phyloP scores from a whole-genome alignment of 306 rosid species.

The Quercus engelmannii region DNA sequence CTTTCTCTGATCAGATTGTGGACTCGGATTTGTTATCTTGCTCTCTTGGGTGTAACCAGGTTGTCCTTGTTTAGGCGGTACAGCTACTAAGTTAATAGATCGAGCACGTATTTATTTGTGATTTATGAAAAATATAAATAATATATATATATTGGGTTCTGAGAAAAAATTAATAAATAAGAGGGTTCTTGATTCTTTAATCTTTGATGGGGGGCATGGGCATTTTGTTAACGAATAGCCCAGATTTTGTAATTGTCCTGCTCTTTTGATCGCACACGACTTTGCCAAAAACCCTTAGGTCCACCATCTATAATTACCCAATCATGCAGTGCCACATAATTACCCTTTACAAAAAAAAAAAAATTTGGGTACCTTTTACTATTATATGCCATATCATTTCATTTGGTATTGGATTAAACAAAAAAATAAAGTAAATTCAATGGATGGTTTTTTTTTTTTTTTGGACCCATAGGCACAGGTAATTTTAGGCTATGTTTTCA shows the following conservation, averaged over 20 bases:
- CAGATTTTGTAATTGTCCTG: neutral
- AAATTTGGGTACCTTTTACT: too few species aligned
- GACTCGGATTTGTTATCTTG: conserved; percentile 14
- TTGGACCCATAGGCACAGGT: too few species aligned
- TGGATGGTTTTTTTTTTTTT: too few species aligned
- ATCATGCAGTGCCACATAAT: conserved; percentile 13
- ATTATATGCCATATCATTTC: neutral
- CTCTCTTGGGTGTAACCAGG: conserved; percentile 3
- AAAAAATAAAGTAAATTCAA: too few species aligned
- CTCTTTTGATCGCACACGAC: neutral
- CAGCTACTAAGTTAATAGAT: neutral
- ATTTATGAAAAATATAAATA: too few species aligned
- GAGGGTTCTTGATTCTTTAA: neutral
- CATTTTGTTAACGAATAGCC: neutral
- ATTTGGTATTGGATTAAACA: too few species aligned
- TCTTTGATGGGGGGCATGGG: neutral
- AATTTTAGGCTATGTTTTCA: too few species aligned
- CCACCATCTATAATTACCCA: conserved; percentile 14
- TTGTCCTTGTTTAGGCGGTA: conserved; percentile 9
- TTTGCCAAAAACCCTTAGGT: neutral
- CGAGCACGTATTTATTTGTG: neutral
- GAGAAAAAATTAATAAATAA: too few species aligned
- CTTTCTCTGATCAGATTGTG: conserved; percentile 9
- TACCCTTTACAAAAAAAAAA: too few species aligned
- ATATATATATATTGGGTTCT: too few species aligned